A percentile compares a stretch with the other conserved stretches of the same genome.
phyloP scores from a whole-genome alignment of 768 basidiomycete genomes.

The Xerocomellus dryophilus region DNA sequence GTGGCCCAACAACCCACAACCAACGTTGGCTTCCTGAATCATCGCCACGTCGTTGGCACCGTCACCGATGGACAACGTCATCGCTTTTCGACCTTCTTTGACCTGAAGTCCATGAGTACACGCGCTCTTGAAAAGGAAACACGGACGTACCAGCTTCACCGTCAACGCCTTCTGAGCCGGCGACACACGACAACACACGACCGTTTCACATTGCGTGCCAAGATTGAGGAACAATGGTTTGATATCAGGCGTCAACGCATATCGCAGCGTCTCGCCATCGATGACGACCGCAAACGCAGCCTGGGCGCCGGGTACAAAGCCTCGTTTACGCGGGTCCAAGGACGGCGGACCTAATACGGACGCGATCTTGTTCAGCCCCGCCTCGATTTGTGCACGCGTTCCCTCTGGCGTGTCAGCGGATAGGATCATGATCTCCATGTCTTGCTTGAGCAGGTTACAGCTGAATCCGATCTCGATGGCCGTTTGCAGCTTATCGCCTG shows the following conservation, averaged over 20 bases:
- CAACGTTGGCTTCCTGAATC: slow-evolving; percentile 99
- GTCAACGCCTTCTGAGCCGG: slow-evolving; percentile 98
- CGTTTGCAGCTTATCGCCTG: slow-evolving; percentile 95
- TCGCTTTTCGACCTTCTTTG: slow-evolving; percentile 92
- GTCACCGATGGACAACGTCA: slow-evolving; percentile 96
- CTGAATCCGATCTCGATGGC: slow-evolving; percentile 97
- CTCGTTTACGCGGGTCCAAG: slow-evolving; percentile 56
- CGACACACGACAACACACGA: slow-evolving; percentile 97
- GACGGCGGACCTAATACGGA: slow-evolving; percentile 77
- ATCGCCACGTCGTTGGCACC: slow-evolving; percentile 98
- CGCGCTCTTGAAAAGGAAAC: not conserved
- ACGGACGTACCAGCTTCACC: slow-evolving; percentile 72
- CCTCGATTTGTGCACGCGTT: slow-evolving; percentile 84
- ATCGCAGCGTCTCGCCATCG: slow-evolving; percentile 87
- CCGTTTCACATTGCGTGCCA: slow-evolving; percentile 94
- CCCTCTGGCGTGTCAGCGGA: slow-evolving; percentile 77
- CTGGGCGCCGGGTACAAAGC: slow-evolving; percentile 61
- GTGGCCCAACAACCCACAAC: slow-evolving; percentile 88
- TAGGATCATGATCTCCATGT: slow-evolving; percentile 97
- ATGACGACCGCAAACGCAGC: slow-evolving; percentile 92
- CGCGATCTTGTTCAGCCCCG: slow-evolving; percentile 90
- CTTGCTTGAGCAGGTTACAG: slow-evolving; percentile 89
- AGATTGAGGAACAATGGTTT: slow-evolving; percentile 88
- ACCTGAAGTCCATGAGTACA: slow-evolving; percentile 48
- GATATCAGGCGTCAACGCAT: slow-evolving; percentile 73